phyloP scores from a whole-genome alignment of 768 basidiomycete genomes.

The Sutorius australiensis region DNA sequence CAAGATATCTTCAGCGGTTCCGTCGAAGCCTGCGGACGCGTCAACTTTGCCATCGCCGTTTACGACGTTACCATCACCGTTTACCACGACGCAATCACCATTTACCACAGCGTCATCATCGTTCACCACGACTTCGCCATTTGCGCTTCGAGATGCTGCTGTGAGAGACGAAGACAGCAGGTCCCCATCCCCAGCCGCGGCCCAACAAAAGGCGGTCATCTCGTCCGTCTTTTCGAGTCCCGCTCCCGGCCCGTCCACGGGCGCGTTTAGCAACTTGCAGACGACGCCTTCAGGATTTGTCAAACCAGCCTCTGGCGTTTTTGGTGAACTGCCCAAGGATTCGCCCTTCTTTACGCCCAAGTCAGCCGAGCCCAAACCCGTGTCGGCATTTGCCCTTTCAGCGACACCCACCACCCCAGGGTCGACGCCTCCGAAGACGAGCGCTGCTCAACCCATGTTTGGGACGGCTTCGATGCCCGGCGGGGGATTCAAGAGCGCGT shows the following conservation, averaged over 20 bases:
- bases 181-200: constrained; percentile 25
- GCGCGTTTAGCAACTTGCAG: constrained; percentile 41
- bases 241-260: constrained; percentile 24
- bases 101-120: neutral
- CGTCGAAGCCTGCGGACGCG: neutral
- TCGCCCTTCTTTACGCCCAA: constrained; percentile 55
- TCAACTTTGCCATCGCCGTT: constrained; percentile 6
- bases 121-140: constrained; percentile 1
- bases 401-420: constrained; percentile 14
- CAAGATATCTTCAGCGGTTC: constrained; percentile 11
- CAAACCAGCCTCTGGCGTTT: constrained; percentile 36
- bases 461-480: constrained; percentile 37
- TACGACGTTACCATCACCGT: neutral
- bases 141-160: constrained; percentile 11
- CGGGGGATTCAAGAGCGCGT: constrained; percentile 16
- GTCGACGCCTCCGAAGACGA: constrained; percentile 23
- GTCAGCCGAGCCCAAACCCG: constrained; percentile 29
- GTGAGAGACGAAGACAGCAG: constrained; percentile 22
- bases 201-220: constrained; percentile 1
- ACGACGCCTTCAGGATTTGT: constrained; percentile 34
- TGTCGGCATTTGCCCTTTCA: constrained; percentile 38
- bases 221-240: constrained; percentile 18
- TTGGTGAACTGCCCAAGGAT: constrained; percentile 34
- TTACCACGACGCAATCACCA: constrained; percentile 1
- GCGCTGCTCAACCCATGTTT: constrained; percentile 31